Evolutionary conservation across 208 protist genomes (phyloP), one percentile per base, ranked within the genome.

Genomic region (Blechomonas ayalai): DNA sequence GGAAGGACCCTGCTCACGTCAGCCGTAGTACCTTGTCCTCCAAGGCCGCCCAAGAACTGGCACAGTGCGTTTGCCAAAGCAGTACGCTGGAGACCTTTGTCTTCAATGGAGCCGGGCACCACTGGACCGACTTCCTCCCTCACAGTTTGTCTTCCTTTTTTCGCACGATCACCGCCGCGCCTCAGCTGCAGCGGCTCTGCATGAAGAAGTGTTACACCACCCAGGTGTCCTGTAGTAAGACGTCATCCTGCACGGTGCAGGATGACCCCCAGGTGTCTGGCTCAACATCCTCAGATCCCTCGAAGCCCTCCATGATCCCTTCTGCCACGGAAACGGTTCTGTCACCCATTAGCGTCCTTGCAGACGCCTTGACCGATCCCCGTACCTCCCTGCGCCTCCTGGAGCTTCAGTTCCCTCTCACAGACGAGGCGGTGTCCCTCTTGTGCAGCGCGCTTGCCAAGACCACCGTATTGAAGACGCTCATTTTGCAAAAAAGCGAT

Each of bases 171-270:
- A 53, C 74, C 2, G 57, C 53, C 2, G 26, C 42, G 35, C 61
- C 49, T 26, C 28, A 40, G 7, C 46, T 80, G 13, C 41, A 47
- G 35, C 46, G 59, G 38, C 58, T 80, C 8, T 74, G 58, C 43
- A 34, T 80, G 48, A 65, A 74, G 42, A 62, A 74, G 18, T 80
- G 71, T 36, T 80, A 62, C 54, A 74, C 39, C 23, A 74, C 71
- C 6, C 31, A 34, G 31, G n/a, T 34, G 31, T 10, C 31, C 10
- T n/a, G 12, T 10, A 34, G n/a, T 10, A 34, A n/a, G n/a, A 34
- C 12, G 31, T 34, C n/a, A n/a, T n/a, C 31, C 51, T 7, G 23
- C 18, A 8, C 44, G 42, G 4, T 10, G 23, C 38, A 51, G 10
- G 25, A 35, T 15, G n/a, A 26, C 36, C 22, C 4, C 28, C 16